phyloP scores from a whole-genome alignment of 331 rosid genomes.

The Quercus phellos region DNA sequence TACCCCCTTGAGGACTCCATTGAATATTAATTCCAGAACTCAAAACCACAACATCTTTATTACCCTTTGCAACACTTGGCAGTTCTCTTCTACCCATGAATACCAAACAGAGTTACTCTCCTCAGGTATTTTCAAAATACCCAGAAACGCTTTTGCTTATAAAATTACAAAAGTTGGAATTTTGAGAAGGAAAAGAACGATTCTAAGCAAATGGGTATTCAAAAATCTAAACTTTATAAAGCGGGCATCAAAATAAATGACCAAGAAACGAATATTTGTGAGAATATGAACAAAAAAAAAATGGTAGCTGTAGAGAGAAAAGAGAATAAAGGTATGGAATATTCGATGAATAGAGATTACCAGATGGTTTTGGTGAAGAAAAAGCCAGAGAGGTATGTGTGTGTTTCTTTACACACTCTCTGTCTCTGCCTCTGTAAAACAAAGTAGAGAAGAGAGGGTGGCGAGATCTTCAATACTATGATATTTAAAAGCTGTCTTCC shows the following conservation, averaged over 20 bases:
- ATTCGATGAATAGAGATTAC: background rate
- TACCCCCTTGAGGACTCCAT: constrained; percentile 16
- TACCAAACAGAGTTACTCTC: background rate
- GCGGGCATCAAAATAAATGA: background rate
- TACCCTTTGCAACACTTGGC: constrained; percentile 15
- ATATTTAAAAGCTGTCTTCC: background rate
- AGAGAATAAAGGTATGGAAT: constrained; percentile 20
- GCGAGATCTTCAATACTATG: background rate
- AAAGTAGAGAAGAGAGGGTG: constrained; percentile 22
- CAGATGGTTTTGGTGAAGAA: constrained; percentile 8
- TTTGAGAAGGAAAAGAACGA: background rate
- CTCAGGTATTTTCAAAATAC: background rate
- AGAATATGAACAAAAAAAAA: background rate
- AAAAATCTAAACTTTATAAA: constrained; percentile 5
- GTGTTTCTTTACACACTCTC: background rate
- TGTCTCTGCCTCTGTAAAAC: constrained; percentile 1
- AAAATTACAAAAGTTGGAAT: background rate
- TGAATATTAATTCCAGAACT: constrained; percentile 39
- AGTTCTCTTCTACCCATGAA: constrained; percentile 30
- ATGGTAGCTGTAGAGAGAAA: background rate
- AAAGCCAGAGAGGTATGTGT: background rate
- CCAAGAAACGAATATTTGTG: constrained; percentile 3
- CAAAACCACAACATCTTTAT: constrained; percentile 26
- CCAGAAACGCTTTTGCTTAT: background rate
- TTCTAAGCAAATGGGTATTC: background rate